phyloP scores from a whole-genome alignment of 345 rosid genomes.

The Dovyalis caffra region DNA sequence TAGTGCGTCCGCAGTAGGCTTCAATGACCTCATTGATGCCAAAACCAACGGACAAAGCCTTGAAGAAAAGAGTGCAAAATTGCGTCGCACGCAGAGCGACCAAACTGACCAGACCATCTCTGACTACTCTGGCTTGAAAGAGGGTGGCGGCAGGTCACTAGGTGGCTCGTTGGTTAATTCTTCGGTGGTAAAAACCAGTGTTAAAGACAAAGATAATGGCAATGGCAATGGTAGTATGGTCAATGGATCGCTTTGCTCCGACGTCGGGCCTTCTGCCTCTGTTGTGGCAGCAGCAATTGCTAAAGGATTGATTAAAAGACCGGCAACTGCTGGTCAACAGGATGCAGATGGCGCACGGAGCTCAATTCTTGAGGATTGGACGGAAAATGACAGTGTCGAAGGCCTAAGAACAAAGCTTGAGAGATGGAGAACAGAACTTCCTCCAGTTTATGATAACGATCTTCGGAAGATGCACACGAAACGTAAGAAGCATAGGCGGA shows the following conservation, averaged over 20 bases:
- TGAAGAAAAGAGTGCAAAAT: constrained; percentile 27
- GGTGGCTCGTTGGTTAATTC: constrained; percentile 19
- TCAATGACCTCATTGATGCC: constrained; percentile 18
- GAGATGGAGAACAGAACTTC: constrained; percentile 64
- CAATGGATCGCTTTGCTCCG: constrained; percentile 59
- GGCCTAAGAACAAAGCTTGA: constrained; percentile 60
- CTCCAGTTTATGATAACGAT: constrained; percentile 32
- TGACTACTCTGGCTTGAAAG: constrained; percentile 12
- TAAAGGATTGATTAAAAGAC: constrained; percentile 57
- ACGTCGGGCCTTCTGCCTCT: constrained; percentile 93
- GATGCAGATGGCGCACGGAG: constrained; percentile 30
- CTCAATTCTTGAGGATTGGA: constrained; percentile 55
- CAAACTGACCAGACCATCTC: constrained; percentile 46
- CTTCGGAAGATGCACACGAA: constrained; percentile 14
- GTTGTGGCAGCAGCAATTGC: constrained; percentile 96
- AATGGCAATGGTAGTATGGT: constrained; percentile 51
- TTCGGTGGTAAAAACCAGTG: not conserved
- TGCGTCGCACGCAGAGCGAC: constrained; percentile 69
- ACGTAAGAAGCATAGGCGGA: constrained; percentile 21
- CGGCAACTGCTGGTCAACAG: constrained; percentile 24
- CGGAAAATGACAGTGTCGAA: constrained; percentile 43
- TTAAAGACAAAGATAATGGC: not conserved
- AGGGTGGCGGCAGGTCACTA: not conserved
- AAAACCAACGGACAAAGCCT: not conserved
- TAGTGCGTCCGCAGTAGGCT: constrained; percentile 27